Evolutionary conservation across 2,329 filamentous ascomycete species (phyloP), one percentile per base, ranked within the genome.

Genomic region (Alternaria sp.): DNA sequence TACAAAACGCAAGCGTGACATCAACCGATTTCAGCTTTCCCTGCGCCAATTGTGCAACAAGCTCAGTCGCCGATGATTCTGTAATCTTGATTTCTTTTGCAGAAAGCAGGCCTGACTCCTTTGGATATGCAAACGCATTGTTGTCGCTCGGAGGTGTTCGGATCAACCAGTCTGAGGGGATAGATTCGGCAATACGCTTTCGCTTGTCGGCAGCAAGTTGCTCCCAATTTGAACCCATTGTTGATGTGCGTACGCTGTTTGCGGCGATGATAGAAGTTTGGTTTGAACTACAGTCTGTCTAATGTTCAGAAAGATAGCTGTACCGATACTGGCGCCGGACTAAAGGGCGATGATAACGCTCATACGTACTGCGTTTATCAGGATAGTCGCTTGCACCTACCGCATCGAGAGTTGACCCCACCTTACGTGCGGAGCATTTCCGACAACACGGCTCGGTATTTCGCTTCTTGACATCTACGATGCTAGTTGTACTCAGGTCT

Each of bases 1-100:
- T 84, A 63, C 81, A 83, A 67, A 84, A 90, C 0, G 85, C 86
- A 17, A 73, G 75, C 3, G 81, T 77, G 3, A 87, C 85, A 44
- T 85, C 80, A 13, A 67, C 65, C 15, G 64, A 68, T 30, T 59
- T 74, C 3, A 70, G 43, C 21, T 68, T 50, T 6, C 68, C 67
- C 11, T 44, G 54, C 8, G 47, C 55, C 53, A 77, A 63, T 53
- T 61, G 49, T 9, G 62, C 40, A 6, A 76, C 55, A 47, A 77
- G 55, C 0, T 50, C 66, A 3, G 70, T 72, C 1, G 74, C 74
- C 52, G 72, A 61, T 50, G 68, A 67, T 49, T 73, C 67, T 1
- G 74, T 77, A 10, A 76, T 45, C 9, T 67, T 63, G 2, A 76
- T 44, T 25, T 77, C 74, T 15, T 61, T 47, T n/a, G 57, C 54